phyloP scores from a whole-genome alignment of 495 filamentous ascomycete genomes.

The Aspergillus cristatus region DNA sequence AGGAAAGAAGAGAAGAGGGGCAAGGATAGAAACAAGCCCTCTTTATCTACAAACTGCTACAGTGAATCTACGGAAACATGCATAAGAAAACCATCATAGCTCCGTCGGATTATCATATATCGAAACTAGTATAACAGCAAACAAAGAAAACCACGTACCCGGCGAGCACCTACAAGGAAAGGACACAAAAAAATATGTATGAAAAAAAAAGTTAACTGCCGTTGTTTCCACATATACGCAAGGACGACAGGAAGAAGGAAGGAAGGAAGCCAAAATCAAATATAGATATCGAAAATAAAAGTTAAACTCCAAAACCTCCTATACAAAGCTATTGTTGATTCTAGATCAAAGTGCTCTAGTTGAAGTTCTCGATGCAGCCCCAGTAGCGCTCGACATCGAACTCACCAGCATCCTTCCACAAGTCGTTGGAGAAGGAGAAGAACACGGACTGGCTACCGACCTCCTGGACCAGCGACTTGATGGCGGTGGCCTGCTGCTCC shows the following conservation, averaged over 20 bases:
- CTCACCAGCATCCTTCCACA: slow-evolving; percentile 66
- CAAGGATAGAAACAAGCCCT: no score
- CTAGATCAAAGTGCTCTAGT: slow-evolving; percentile 6
- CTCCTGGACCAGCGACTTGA: slow-evolving; percentile 50
- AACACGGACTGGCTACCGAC: slow-evolving; percentile 56
- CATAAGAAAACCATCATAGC: no score
- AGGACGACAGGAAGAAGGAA: not conserved
- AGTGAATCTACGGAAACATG: no score
- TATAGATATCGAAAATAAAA: no score
- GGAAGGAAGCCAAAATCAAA: not conserved
- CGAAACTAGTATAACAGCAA: no score
- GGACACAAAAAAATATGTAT: no score
- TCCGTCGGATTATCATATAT: no score
- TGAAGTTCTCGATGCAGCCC: slow-evolving; percentile 52
- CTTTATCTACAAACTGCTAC: no score
- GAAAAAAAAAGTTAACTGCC: no score
- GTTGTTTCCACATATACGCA: not conserved
- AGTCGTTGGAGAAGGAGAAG: slow-evolving; percentile 73
- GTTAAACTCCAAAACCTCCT: slow-evolving; percentile 17
- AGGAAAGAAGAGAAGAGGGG: no score
- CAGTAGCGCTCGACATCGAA: slow-evolving; percentile 75
- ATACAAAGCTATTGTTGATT: slow-evolving; percentile 12
- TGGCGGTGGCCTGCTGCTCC: slow-evolving; percentile 59
- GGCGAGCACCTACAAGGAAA: no score
- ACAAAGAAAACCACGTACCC: no score